phyloP scores from a whole-genome alignment of 441 rosid species.

The Geranium incanum region DNA sequence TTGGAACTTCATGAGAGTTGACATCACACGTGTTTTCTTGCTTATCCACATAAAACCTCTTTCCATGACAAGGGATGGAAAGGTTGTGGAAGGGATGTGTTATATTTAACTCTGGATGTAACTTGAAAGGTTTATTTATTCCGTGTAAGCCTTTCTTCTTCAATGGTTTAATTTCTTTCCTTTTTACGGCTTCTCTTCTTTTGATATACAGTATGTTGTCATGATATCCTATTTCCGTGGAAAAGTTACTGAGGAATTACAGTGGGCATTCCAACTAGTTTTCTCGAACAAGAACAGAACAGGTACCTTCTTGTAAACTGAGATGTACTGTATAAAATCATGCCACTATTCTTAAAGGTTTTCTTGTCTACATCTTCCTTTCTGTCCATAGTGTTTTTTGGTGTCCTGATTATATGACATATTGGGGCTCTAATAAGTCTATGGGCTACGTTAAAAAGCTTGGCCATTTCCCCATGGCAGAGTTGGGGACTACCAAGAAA shows the following conservation, averaged over 20 bases:
- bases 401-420: no score
- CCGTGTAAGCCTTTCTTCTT: background rate
- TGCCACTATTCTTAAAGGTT: background rate
- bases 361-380: no score
- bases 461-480: no score
- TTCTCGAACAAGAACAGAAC: background rate
- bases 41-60: slow-evolving; percentile 1
- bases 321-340: background rate
- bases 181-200: background rate
- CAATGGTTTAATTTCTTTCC: background rate
- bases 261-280: no score
- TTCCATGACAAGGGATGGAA: background rate
- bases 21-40: background rate
- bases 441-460: no score
- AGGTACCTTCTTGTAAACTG: background rate
- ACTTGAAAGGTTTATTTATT: background rate
- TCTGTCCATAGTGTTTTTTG: no score
- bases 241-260: no score
- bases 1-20: background rate
- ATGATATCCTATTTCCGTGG: background rate
- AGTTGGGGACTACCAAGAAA: no score
- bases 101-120: background rate
- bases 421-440: no score
- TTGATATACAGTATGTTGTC: background rate
- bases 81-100: background rate